Conservation (phyloP, 352 stramenopile genomes). For the Achlya hypogyna region DNA sequence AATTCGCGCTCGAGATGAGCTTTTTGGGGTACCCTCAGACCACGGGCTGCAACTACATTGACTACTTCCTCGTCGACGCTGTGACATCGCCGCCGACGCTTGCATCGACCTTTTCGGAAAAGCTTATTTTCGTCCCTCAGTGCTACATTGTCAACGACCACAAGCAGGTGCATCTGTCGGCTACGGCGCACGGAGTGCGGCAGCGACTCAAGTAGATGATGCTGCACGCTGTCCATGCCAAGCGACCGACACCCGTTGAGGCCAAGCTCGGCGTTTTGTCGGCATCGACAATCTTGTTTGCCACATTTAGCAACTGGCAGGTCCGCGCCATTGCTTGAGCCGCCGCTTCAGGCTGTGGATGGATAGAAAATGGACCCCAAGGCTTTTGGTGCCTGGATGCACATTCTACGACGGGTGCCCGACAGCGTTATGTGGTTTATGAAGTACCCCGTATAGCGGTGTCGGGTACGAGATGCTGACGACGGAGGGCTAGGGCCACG, state of each 20-base stretch:
- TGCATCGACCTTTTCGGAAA: constrained; percentile 47
- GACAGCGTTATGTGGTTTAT: constrained; percentile 68
- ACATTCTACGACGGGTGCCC: constrained; percentile 58
- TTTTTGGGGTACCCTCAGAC: constrained; percentile 78
- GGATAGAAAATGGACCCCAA: constrained; percentile 64
- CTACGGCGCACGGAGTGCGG: constrained; percentile 30
- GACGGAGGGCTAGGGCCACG: constrained; percentile 26
- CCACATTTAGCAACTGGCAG: constrained; percentile 82
- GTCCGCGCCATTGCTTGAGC: constrained; percentile 11
- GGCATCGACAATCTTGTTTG: constrained; percentile 43
- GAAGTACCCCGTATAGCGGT: constrained; percentile 29
- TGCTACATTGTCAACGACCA: constrained; percentile 83
- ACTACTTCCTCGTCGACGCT: constrained; percentile 57
- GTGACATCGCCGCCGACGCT: constrained; percentile 42
- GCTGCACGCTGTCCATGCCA: constrained; percentile 12
- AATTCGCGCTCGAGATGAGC: constrained; percentile 18
- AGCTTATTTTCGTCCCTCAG: constrained; percentile 54
- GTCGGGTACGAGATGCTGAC: background rate
- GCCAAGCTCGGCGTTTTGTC: background rate
- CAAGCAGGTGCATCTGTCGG: constrained; percentile 51
- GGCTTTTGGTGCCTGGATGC: constrained; percentile 71
- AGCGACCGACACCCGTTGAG: background rate
- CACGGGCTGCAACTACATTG: constrained; percentile 45
- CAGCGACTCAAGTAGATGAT: constrained; percentile 20
- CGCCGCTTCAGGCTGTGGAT: background rate